Conservation (phyloP, 2,329 filamentous ascomycete genomes). For the Orbilia javanica region DNA sequence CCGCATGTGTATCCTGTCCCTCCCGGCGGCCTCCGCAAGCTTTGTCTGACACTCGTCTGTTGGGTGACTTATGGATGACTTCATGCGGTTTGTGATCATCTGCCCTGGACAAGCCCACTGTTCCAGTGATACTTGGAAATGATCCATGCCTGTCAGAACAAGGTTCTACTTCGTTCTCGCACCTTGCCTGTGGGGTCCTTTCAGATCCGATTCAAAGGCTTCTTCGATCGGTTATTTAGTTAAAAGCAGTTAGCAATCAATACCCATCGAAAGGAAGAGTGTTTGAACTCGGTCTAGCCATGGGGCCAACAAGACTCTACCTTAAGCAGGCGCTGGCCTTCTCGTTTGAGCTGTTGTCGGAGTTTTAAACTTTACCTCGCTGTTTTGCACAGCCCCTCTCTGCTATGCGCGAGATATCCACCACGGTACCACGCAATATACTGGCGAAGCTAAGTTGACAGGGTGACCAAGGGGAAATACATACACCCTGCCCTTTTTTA, state of each 20-base stretch:
- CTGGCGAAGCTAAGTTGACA: slow-evolving; percentile 24
- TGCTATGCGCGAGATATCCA: slow-evolving; percentile 32
- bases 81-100: slow-evolving; percentile 46
- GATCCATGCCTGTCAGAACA: slow-evolving; percentile 23
- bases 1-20: slow-evolving; percentile 2
- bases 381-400: slow-evolving; percentile 54
- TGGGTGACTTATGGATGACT: slow-evolving; percentile 16
- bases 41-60: neutral
- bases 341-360: slow-evolving; percentile 12
- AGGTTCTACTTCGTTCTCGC: slow-evolving; percentile 10
- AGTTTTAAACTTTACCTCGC: slow-evolving; percentile 44
- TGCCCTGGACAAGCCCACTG: slow-evolving; percentile 24
- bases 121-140: slow-evolving; percentile 26
- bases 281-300: slow-evolving; percentile 20
- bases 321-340: slow-evolving; percentile 32
- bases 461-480: neutral
- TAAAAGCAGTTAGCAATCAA: slow-evolving; percentile 51
- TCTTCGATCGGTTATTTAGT: slow-evolving; percentile 57
- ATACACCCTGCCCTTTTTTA: neutral
- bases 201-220: slow-evolving; percentile 28
- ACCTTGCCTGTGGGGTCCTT: slow-evolving; percentile 7
- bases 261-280: slow-evolving; percentile 38
- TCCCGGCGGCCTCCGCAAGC: neutral
- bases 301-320: neutral
- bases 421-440: neutral